Evolutionary conservation across 768 basidiomycete species (phyloP).

Genomic region (Amanita inopinata): DNA sequence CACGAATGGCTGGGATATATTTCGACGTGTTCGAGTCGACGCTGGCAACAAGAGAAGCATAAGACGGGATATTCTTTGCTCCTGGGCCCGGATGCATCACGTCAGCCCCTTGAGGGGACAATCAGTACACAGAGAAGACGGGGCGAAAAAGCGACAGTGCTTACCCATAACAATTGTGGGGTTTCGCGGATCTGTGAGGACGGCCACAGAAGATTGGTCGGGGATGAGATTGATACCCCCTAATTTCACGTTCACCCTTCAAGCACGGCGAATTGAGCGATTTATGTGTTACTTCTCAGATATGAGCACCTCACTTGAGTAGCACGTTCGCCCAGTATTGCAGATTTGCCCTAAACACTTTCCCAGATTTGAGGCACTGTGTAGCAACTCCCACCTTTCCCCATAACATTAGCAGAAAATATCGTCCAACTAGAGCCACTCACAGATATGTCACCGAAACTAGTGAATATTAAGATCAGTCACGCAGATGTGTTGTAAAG

Average conservation of each 20-base stretch:
- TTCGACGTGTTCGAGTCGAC: conserved; percentile 64
- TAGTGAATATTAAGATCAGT: conserved; percentile 16
- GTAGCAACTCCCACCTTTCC: conserved; percentile 66
- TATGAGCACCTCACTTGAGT: conserved; percentile 47
- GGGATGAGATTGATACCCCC: conserved; percentile 77
- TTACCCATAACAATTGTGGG: conserved; percentile 74
- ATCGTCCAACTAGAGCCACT: conserved; percentile 4
- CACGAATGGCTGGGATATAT: conserved; percentile 43
- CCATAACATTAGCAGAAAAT: background rate
- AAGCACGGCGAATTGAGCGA: background rate
- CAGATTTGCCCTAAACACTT: conserved; percentile 52
- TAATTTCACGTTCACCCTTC: conserved; percentile 73
- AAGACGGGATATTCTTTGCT: conserved; percentile 61
- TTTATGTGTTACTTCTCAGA: background rate
- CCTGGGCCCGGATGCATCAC: conserved; percentile 77
- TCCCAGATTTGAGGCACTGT: conserved; percentile 62
- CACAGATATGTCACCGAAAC: conserved; percentile 51
- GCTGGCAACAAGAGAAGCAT: conserved; percentile 65
- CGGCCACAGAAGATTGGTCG: conserved; percentile 43
- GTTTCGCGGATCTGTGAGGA: conserved; percentile 52
- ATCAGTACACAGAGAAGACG: conserved; percentile 1
- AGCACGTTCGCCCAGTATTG: conserved; percentile 81
- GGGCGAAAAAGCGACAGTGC: conserved; percentile 8
- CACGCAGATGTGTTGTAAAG: background rate
- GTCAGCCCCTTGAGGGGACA: conserved; percentile 48